Evolutionary conservation across 345 rosid genomes (phyloP).

Genomic region (Hypericum androsaemum): DNA sequence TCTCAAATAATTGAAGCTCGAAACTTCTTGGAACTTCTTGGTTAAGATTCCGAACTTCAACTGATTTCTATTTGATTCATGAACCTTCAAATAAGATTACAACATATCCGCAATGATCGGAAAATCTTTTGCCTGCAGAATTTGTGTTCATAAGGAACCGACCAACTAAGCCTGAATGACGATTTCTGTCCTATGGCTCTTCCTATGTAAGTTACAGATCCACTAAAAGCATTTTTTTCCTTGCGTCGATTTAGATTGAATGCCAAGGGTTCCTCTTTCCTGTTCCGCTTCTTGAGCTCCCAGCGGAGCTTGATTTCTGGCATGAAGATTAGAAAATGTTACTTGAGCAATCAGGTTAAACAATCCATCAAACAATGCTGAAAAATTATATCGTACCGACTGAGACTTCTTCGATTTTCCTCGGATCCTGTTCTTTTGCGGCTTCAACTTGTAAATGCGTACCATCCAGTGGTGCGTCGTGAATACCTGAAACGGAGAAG

Average conservation of each 20-base stretch:
- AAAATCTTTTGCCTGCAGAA: too few species aligned
- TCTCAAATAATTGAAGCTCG: too few species aligned
- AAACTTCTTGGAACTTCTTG: too few species aligned
- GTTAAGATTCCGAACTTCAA: too few species aligned
- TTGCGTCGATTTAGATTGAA: background rate
- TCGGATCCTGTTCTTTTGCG: conserved; percentile 68
- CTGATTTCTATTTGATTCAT: too few species aligned
- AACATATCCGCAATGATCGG: too few species aligned
- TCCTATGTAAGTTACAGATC: too few species aligned
- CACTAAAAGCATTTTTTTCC: too few species aligned
- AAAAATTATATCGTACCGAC: conserved; percentile 27
- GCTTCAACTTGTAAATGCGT: conserved; percentile 82
- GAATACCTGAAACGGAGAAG: conserved; percentile 49
- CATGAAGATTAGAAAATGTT: background rate
- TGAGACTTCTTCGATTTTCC: conserved; percentile 67
- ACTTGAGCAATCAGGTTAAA: background rate
- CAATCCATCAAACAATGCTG: background rate
- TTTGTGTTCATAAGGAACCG: too few species aligned
- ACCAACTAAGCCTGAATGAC: too few species aligned
- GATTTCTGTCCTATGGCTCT: too few species aligned
- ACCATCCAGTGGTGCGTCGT: conserved; percentile 99
- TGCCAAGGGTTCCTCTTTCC: conserved; percentile 5
- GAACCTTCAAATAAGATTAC: too few species aligned
- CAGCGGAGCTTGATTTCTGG: background rate
- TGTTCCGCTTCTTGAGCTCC: conserved; percentile 1